These are phyloP conservation scores for Coemansia aciculifera DNA, from an alignment of 192 early-diverging fungal genomes.

Conservation along the genomic window DNA sequence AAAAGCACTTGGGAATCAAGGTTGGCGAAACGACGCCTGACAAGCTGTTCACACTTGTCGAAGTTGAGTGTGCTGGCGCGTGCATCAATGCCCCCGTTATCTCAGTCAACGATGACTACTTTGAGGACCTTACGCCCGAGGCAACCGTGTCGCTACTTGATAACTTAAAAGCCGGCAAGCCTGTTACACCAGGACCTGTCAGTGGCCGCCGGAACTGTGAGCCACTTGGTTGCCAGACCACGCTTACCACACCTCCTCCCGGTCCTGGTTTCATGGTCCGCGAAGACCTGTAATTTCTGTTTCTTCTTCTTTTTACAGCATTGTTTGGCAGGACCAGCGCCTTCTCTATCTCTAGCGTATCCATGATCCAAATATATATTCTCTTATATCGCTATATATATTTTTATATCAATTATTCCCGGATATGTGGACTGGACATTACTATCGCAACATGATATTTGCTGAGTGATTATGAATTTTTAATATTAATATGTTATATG, in stretches of 20 bases:
- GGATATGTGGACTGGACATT: too few species aligned
- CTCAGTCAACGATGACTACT: constrained; percentile 98
- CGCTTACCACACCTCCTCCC: constrained; percentile 80
- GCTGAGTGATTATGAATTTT: not conserved
- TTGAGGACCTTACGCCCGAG: constrained; percentile 96
- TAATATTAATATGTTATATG: not conserved
- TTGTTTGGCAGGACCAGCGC: not conserved
- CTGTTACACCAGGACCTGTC: constrained; percentile 79
- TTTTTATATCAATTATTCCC: too few species aligned
- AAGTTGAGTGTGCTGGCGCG: constrained; percentile 99
- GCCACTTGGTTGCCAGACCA: constrained; percentile 77
- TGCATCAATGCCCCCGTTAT: constrained; percentile 98
- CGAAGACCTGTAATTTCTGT: constrained; percentile 65
- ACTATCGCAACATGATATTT: not conserved
- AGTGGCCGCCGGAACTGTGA: constrained; percentile 88
- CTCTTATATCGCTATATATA: not conserved
- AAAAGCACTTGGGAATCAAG: constrained; percentile 87
- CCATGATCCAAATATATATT: not conserved
- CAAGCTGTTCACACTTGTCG: constrained; percentile 95
- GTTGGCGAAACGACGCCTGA: constrained; percentile 93
- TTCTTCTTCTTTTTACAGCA: not conserved
- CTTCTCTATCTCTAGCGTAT: not conserved
- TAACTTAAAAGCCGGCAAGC: constrained; percentile 76
- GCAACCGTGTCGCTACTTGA: constrained; percentile 86
- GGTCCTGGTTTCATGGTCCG: constrained; percentile 91